A percentile compares a stretch with the other conserved stretches of the same genome.
phyloP scores from a whole-genome alignment of 257 asterid genomes.

The Phtheirospermum japonicum region DNA sequence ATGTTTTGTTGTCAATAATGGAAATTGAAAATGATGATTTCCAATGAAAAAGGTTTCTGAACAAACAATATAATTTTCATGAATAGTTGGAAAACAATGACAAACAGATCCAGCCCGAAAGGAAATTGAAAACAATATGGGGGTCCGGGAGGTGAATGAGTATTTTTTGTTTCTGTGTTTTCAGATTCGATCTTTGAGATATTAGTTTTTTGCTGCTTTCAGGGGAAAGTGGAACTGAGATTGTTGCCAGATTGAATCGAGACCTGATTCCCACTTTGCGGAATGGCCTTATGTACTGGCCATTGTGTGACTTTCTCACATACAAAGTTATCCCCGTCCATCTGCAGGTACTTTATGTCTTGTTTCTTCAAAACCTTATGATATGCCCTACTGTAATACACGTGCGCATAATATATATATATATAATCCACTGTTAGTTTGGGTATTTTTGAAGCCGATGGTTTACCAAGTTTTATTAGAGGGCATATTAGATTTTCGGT shows the following conservation, averaged over 20 bases:
- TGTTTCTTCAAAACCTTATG: not conserved
- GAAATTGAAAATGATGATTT: too few relatives aligned
- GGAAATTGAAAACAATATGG: not conserved
- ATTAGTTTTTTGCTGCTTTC: slow-evolving; percentile 18
- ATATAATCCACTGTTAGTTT: too few relatives aligned
- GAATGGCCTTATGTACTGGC: slow-evolving; percentile 82
- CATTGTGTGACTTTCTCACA: slow-evolving; percentile 80
- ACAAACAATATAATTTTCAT: too few relatives aligned
- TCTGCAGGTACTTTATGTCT: slow-evolving; percentile 55
- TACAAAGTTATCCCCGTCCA: slow-evolving; percentile 77
- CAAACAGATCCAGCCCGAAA: not conserved
- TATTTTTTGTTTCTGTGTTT: not conserved
- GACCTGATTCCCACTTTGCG: slow-evolving; percentile 76
- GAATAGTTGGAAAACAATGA: too few relatives aligned
- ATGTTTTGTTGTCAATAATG: too few relatives aligned
- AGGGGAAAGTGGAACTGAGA: slow-evolving; percentile 53
- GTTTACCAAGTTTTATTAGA: too few relatives aligned
- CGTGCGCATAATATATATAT: not conserved
- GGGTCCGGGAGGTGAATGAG: too few relatives aligned
- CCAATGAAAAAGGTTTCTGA: too few relatives aligned
- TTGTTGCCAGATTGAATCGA: slow-evolving; percentile 70
- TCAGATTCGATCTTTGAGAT: slow-evolving; percentile 15
- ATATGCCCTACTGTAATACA: not conserved
- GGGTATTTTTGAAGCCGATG: too few relatives aligned
- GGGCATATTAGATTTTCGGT: too few relatives aligned